These are phyloP conservation scores for Eucalyptus cloeziana DNA, from an alignment of 345 rosid genomes.

Conservation along the genomic window DNA sequence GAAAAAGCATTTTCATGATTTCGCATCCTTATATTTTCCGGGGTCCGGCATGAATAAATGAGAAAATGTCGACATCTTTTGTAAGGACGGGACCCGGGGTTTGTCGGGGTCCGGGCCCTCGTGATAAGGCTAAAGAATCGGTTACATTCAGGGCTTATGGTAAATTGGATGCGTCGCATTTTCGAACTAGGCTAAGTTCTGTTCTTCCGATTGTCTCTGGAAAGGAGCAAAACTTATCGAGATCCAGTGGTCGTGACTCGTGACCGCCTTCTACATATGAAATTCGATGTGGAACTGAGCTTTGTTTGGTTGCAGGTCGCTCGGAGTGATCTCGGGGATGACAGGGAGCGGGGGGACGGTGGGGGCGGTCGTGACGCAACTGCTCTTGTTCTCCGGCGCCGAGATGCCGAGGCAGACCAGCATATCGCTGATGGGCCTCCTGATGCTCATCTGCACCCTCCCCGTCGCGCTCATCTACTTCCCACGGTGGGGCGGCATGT, in stretches of 20 bases:
- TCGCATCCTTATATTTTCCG: neutral
- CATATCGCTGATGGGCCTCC: slow-evolving; percentile 80
- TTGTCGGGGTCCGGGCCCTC: neutral
- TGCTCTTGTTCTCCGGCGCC: slow-evolving; percentile 51
- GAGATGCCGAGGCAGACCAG: slow-evolving; percentile 38
- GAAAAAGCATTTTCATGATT: neutral
- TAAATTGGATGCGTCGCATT: neutral
- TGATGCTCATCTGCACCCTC: slow-evolving; percentile 42
- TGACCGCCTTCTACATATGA: neutral
- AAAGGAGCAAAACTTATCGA: neutral
- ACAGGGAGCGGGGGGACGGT: slow-evolving; percentile 79
- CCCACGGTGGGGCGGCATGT: slow-evolving; percentile 60
- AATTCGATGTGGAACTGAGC: neutral
- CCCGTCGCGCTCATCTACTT: slow-evolving; percentile 40
- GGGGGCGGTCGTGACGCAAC: slow-evolving; percentile 67
- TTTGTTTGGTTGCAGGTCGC: slow-evolving; percentile 27
- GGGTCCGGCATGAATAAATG: neutral
- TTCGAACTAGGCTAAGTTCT: neutral
- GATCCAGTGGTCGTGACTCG: neutral
- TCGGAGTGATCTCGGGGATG: slow-evolving; percentile 79
- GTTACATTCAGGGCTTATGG: neutral
- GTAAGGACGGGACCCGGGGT: neutral
- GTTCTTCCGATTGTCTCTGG: neutral
- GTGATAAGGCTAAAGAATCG: neutral
- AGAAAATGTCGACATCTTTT: neutral